These are phyloP conservation scores for Aspergillus leporis DNA, from an alignment of 495 filamentous ascomycete genomes.

Conservation along the genomic window DNA sequence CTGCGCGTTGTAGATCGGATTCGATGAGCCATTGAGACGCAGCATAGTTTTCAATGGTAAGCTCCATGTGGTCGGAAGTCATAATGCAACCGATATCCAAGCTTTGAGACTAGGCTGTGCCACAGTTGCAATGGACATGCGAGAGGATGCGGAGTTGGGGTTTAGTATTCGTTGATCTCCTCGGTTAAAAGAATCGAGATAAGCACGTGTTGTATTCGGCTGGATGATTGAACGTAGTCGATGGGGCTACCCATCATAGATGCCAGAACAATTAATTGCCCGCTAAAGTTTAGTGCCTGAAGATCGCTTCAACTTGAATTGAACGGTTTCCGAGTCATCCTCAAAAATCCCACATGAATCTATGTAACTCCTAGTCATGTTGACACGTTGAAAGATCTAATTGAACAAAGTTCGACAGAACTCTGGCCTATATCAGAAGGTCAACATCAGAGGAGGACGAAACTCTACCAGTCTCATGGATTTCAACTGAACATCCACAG, in stretches of 20 bases:
- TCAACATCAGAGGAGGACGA: no score
- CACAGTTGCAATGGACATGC: background rate
- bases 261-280: background rate
- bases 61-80: background rate
- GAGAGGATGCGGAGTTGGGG: background rate
- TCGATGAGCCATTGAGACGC: constrained; percentile 3
- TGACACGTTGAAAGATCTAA: no score
- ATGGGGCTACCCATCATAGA: background rate
- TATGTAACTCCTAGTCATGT: no score
- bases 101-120: background rate
- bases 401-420: no score
- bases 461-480: no score
- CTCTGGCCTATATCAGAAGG: no score
- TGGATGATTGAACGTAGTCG: background rate
- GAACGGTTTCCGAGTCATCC: no score
- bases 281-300: background rate
- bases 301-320: background rate
- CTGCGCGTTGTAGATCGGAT: constrained; percentile 3
- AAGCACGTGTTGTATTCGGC: constrained; percentile 3
- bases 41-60: background rate
- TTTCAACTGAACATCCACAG: no score
- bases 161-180: background rate
- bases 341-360: no score
- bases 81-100: background rate
- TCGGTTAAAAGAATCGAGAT: background rate